Base-by-base conservation (phyloP, 2,329 filamentous ascomycete genomes). In the Pseudocercospora cruenta region DNA sequence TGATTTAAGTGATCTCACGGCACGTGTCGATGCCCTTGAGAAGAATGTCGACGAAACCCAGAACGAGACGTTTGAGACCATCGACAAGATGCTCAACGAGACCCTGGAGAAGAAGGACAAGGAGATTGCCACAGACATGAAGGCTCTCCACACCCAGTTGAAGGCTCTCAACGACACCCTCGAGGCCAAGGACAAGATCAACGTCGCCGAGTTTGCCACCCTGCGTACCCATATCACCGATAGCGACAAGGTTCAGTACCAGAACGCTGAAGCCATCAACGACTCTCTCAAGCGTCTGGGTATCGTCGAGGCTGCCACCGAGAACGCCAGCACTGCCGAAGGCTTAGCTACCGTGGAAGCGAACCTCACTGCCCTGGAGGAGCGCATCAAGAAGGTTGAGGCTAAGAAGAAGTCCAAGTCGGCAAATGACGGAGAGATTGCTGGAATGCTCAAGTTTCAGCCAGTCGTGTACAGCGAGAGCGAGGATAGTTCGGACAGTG, bases 311-410 rank as follows among this genome's bases (percentile, higher is more conserved):
- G 54, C 26, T 19, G 24, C n/a, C 12, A 10, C 21, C n/a, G 54
- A 58, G 16, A 33, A 58, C n/a, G 26, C 31, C 4, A 58, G n/a
- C 54, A 58, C 26, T 14, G n/a, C 54, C 14, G 54, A 33, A 21
- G 28, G 26, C 21, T 24, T 58, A 19, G 54, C 16, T 24, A 24
- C 54, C 16, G 28, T 58, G 5, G 33, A 19, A 24, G n/a, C n/a
- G 4, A 58, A 26, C 16, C 19, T 39, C 19, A n/a, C 54, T n/a
- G n/a, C 16, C 31, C 54, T 58, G 5, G 54, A 58, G n/a, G 58
- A 60, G 33, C 64, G 64, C 10, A 16, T 63, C 24, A n/a, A 53
- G 21, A 66, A 57, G 57, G 19, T 53, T 39, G 64, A 66, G 57
- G 39, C 28, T 22, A n/a, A 22, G 24, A 49, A 49, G 58, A 21